Base-by-base conservation (phyloP, 495 filamentous ascomycete species). In the Aspergillus sclerotiicarbonarius region DNA sequence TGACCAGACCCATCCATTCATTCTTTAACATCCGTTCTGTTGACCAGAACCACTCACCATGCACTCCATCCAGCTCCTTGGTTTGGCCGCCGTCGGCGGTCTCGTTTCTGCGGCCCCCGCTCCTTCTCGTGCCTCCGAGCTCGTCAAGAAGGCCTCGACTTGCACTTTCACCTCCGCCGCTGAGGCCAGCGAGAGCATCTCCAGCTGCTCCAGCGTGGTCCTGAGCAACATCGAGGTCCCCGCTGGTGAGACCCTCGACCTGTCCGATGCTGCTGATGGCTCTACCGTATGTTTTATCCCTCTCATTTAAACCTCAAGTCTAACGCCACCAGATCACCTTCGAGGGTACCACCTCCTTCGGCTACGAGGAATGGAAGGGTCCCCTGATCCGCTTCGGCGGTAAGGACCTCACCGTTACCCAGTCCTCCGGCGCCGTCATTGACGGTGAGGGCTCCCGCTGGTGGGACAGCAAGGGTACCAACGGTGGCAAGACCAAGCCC, bases 401-500 rank as follows among this genome's bases (percentile, higher is more conserved):
- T 20, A 75, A 64, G 48, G 59, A 67, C 46, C 76, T 82, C 60
- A 75, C 72, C 32, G 67, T 83, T 33, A 66, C 56, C 20, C 77
- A 76, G 33, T 70, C 70, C 20, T 56, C 60, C 25, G 76, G 71
- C 29, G 64, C 67, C 32, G 61, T 75, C 21, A 69, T 83, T 53
- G 71, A 83, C 64, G 75, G 76, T 21, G 67, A 72, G 18, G 80
- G 80, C 4, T 65, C 73, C 8, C 68, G 69, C 43, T 83, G 77
- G 73, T 84, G 81, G 82, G 82, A 84, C 61, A 62, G 70, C 51
- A 58, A 81, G 64, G 80, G 81, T 21, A 71, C 64, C 45, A 82
- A 82, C 63, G 80, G 82, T 37, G 82, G 81, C 54, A 80, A 80
- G 71, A 80, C 68, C 15, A 84, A 83, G 73, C 80, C 80, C 29